Evolutionary conservation across 768 basidiomycete species (phyloP).

Genomic region (Rhodotorula graminis): DNA sequence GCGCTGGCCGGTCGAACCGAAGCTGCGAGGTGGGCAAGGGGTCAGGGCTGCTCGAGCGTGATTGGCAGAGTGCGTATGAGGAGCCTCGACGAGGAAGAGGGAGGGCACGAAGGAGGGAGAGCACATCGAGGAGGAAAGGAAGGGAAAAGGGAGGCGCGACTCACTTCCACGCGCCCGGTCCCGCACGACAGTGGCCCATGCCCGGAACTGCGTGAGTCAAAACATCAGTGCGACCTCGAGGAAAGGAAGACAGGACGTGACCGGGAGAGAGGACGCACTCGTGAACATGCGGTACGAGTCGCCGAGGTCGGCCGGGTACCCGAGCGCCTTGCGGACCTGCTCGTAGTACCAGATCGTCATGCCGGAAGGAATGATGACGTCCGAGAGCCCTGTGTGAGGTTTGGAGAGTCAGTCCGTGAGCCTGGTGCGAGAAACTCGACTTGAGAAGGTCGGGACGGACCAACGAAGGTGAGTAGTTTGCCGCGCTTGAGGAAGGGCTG

Average conservation of each 20-base stretch:
- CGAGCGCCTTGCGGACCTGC: conserved; percentile 9
- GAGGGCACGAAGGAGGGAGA: too few species aligned
- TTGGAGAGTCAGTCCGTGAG: too few species aligned
- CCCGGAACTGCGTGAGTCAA: conserved; percentile 9
- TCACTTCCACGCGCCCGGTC: conserved; percentile 5
- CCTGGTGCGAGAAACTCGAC: too few species aligned
- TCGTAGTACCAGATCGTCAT: conserved; percentile 11
- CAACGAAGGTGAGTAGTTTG: conserved; percentile 24
- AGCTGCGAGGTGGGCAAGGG: not conserved
- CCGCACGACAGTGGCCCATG: conserved; percentile 21
- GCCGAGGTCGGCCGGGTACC: conserved; percentile 8
- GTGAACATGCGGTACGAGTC: conserved; percentile 22
- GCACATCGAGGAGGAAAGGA: too few species aligned
- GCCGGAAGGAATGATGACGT: conserved; percentile 30
- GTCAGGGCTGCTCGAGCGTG: not conserved
- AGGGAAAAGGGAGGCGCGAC: too few species aligned
- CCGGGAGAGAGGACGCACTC: not conserved
- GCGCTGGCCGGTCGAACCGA: conserved; percentile 18
- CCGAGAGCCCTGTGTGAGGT: conserved; percentile 1
- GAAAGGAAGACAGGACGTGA: not conserved
- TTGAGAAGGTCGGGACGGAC: not conserved
- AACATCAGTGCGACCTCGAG: too few species aligned
- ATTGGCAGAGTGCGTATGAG: too few species aligned
- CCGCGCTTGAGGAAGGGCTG: conserved; percentile 29
- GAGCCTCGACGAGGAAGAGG: too few species aligned